phyloP scores from a whole-genome alignment of 768 basidiomycete genomes.

The Solioccasus polychromus region DNA sequence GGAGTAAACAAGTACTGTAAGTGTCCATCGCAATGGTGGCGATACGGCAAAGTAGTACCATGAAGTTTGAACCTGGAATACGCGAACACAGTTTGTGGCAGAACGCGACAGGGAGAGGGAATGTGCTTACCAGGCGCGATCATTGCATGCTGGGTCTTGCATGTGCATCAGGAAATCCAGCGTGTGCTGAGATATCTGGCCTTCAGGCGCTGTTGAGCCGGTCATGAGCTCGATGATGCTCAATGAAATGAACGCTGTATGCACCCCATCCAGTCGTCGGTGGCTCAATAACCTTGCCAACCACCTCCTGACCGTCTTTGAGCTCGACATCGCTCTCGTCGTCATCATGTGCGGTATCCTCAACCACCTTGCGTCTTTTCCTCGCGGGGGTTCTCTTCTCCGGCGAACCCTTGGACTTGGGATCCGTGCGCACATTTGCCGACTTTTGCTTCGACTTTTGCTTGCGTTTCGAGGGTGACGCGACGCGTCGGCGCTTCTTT shows the following conservation, averaged over 20 bases:
- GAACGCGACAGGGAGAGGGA: neutral
- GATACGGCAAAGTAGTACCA: conserved; percentile 37
- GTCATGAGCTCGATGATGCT: neutral
- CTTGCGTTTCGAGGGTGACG: conserved; percentile 27
- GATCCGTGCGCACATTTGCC: neutral
- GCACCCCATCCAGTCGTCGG: conserved; percentile 79
- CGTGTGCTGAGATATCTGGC: conserved; percentile 83
- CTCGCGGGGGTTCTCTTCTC: conserved; percentile 12
- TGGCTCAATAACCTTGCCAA: conserved; percentile 76
- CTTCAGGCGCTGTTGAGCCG: conserved; percentile 62
- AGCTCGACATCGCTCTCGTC: conserved; percentile 44
- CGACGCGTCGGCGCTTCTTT: conserved; percentile 22
- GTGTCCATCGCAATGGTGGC: neutral
- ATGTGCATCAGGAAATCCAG: conserved; percentile 73
- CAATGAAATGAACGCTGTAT: neutral
- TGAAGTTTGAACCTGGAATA: conserved; percentile 77
- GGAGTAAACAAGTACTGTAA: neutral
- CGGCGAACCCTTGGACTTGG: conserved; percentile 23
- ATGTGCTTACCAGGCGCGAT: conserved; percentile 68
- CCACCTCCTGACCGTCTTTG: conserved; percentile 64
- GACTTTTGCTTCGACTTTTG: conserved; percentile 15
- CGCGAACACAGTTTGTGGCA: neutral
- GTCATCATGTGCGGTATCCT: conserved; percentile 18
- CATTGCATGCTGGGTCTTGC: conserved; percentile 74
- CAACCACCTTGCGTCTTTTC: conserved; percentile 25